Base-by-base conservation (phyloP, 768 basidiomycete genomes). In the Candolleomyces efflorescens region DNA sequence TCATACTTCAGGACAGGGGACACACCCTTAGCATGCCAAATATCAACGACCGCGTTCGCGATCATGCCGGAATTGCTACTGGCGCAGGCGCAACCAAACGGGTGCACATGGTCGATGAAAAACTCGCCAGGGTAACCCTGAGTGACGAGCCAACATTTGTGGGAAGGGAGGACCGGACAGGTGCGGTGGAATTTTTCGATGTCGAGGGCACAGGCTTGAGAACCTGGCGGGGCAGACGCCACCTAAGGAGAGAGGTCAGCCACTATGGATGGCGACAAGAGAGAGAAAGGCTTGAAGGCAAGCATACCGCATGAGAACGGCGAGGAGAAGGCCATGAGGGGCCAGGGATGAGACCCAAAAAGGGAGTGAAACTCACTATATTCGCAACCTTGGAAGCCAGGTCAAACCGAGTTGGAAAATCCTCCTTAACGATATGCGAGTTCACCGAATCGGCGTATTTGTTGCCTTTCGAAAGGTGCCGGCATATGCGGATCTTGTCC, bases 171-270 rank as follows among this genome's bases (percentile, higher is more conserved):
- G 0, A 71, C 67, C 0, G 70, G 68, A 15, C 63, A 65, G 2
- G 69, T 73, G 0, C 69, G 51, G 52, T 71, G 72, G n/a, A 71
- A 71, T 20, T 69, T 68, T 0, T 57, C 61, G 24, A 73, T 69
- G 58, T 75, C 67, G 12, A 70, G 53, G 0, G 67, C 63, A 17
- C 65, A 64, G 0, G 66, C 73, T 39, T 69, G 64, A 1, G 67
- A 62, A 0, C 73, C 69, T 0, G 59, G 60, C 1, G 6, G 63
- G 23, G 53, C 45, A 13, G 36, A 32, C 24, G 49, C 11, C 6
- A 27, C 11, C 24, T 23, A 10, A 26, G 13, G 23, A 50, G 49
- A 50, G 27, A 50, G 13, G 17, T 48, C 22, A n/a, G 46, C 15
- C 46, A 20, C 3, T 18, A 13, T 48, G 24, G 22, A 20, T 3